These are phyloP conservation scores for Ilyonectria destructans DNA, from an alignment of 2,329 filamentous ascomycete genomes.

Conservation along the genomic window DNA sequence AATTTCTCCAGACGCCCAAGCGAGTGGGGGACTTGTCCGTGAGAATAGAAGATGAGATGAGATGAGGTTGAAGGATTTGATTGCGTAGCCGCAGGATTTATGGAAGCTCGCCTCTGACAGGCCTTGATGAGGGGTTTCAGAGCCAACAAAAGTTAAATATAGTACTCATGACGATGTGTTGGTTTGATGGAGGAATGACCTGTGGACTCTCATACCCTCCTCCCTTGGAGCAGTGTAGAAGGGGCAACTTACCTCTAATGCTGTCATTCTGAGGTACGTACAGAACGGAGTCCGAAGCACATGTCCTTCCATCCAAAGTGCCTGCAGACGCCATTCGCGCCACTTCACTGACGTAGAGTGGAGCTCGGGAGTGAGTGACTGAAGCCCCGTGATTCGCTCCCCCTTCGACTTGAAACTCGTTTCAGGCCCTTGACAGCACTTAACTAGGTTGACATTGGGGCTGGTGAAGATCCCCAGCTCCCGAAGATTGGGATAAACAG, in stretches of 20 bases:
- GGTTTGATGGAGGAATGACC: not conserved
- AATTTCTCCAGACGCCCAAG: constrained; percentile 3
- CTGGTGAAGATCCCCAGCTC: constrained; percentile 39
- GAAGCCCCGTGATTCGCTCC: constrained; percentile 37
- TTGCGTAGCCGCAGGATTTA: not conserved
- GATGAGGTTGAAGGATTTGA: constrained; percentile 8
- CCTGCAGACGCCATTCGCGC: constrained; percentile 33
- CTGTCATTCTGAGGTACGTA: not conserved
- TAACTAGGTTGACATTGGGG: constrained; percentile 14
- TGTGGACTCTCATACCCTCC: not conserved
- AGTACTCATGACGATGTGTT: not conserved
- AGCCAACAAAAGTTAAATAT: not conserved
- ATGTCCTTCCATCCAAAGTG: not conserved
- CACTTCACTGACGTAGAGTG: constrained; percentile 36
- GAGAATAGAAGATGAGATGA: constrained; percentile 12
- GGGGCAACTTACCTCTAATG: not conserved
- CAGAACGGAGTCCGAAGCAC: not conserved
- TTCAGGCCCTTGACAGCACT: constrained; percentile 45
- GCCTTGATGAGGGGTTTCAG: not conserved
- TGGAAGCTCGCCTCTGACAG: not conserved
- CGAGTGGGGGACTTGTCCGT: constrained; percentile 5
- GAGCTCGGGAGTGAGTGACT: constrained; percentile 34
- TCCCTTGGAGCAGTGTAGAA: not conserved
- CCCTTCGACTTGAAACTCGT: constrained; percentile 42
- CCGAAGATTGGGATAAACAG: constrained; percentile 29